Evolutionary conservation across 1,284 basidiomycete genomes (phyloP), one percentile per base, ranked within the genome.

Genomic region (Anthracocystis walkeri): DNA sequence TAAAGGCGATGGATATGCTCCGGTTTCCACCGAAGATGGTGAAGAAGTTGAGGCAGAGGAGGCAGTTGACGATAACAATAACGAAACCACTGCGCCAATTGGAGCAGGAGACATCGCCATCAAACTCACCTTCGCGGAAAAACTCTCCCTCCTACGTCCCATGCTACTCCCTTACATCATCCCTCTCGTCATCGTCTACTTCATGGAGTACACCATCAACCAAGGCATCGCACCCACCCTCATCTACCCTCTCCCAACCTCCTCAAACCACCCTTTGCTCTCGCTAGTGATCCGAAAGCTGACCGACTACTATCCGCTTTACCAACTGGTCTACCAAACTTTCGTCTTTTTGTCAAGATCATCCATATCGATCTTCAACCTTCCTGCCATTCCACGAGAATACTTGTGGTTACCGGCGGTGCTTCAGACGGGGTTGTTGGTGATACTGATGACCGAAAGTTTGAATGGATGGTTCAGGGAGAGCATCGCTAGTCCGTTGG

Each of bases 311-410:
- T 98, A 98, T 85, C 95, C 95, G 7, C 96, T 84, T 4, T 86
- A 80, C 63, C 85, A 86, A 62, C 76, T 86, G 2, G 75, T 84
- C 25, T 87, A 86, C 62, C 86, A 99, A 88, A 90, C 92, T 16
- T 94, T 95, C 50, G 96, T 99, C 51, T 99, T 99, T 87, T 84
- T 98, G 67, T 97, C 95, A 1, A 92, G 97, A 3, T 97, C 95
- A 0, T 92, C 94, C 4, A 92, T 97, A 55, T 93, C 94, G 0
- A 77, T 87, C 49, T 86, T 97, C 49, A 93, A 92, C 11, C 81
- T 98, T 2, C 94, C 94, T 0, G 90, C 96, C 0, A 88, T 98
- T 7, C 94, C 95, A 0, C 83, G 87, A 4, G 87, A 85, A 0
- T 86, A 93, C 16, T 89, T 99, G 1, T 88, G 92, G 14, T 81